A percentile compares a stretch with the other conserved stretches of the same genome.
These are phyloP conservation scores for Starmera dryadoides DNA, from an alignment of 805 yeast genomes.

Conservation along the genomic window DNA sequence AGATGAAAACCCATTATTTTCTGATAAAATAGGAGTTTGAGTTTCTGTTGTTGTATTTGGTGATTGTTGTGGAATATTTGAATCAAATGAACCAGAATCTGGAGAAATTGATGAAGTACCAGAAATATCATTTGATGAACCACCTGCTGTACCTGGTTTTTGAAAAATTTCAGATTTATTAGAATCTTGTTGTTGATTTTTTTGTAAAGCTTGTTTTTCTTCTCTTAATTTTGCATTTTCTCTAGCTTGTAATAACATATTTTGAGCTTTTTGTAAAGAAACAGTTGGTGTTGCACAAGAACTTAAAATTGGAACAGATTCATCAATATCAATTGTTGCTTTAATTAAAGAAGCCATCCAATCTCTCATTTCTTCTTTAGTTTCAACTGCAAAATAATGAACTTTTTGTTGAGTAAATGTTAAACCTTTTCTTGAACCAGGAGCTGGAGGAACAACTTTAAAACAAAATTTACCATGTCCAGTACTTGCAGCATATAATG, in stretches of 20 bases:
- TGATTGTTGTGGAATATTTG: slow-evolving; percentile 18
- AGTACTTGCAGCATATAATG: slow-evolving; percentile 85
- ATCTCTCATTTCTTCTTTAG: slow-evolving; percentile 81
- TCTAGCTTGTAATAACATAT: slow-evolving; percentile 72
- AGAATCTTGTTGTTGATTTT: slow-evolving; percentile 17
- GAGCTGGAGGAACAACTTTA: slow-evolving; percentile 93
- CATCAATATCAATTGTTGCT: slow-evolving; percentile 95
- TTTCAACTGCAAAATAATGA: slow-evolving; percentile 93
- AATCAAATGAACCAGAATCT: slow-evolving; percentile 22
- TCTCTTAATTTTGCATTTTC: slow-evolving; percentile 59
- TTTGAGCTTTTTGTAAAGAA: slow-evolving; percentile 80
- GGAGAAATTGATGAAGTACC: slow-evolving; percentile 26
- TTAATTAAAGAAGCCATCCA: slow-evolving; percentile 96
- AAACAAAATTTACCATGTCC: slow-evolving; percentile 93
- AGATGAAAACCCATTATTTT: slow-evolving; percentile 48
- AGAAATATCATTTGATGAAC: slow-evolving; percentile 16
- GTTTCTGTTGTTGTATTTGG: slow-evolving; percentile 30
- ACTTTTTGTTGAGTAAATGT: slow-evolving; percentile 95
- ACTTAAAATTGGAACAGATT: slow-evolving; percentile 82
- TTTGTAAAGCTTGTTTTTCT: slow-evolving; percentile 25
- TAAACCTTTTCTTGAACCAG: slow-evolving; percentile 91
- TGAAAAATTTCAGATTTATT: slow-evolving; percentile 8
- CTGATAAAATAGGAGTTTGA: slow-evolving; percentile 14
- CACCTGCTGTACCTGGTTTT: slow-evolving; percentile 12
- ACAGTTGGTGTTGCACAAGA: slow-evolving; percentile 96